phyloP scores from a whole-genome alignment of 192 early-diverging fungal species.

The Coemansia pectinata region DNA sequence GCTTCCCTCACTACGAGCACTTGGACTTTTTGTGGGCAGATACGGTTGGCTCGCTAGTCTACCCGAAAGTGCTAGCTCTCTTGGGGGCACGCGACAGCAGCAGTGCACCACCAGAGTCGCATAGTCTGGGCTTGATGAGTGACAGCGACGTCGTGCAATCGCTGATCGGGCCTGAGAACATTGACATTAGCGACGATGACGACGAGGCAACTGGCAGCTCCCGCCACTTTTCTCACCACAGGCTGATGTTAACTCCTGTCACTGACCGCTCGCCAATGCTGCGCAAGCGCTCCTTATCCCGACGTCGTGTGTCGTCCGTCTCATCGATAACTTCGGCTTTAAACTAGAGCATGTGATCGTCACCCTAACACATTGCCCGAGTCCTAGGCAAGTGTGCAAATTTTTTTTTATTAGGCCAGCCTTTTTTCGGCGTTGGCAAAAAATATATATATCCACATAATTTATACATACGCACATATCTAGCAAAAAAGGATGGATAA shows the following conservation, averaged over 20 bases:
- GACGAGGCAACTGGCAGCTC: background rate
- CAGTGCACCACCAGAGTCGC: conserved; percentile 7
- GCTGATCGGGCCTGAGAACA: background rate
- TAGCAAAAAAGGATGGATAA: background rate
- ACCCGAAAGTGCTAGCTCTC: conserved; percentile 39
- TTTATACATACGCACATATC: background rate
- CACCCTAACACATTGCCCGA: conserved; percentile 3
- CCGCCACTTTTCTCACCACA: no score
- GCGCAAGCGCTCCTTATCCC: conserved; percentile 30
- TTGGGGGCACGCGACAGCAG: conserved; percentile 32
- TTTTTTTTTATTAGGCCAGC: background rate
- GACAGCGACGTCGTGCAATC: background rate
- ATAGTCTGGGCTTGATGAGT: background rate
- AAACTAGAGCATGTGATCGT: conserved; percentile 10
- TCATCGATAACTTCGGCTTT: conserved; percentile 8
- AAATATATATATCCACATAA: background rate
- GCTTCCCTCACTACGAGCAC: conserved; percentile 80
- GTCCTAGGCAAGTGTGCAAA: background rate
- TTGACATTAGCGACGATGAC: background rate
- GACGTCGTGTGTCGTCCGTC: conserved; percentile 37
- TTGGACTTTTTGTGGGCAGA: conserved; percentile 61
- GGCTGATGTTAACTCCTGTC: conserved; percentile 1
- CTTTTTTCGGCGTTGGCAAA: background rate
- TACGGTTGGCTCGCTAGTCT: conserved; percentile 43
- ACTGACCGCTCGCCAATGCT: background rate